phyloP scores from a whole-genome alignment of 2,329 filamentous ascomycete species.

The Calonectria pseudoturangicola region DNA sequence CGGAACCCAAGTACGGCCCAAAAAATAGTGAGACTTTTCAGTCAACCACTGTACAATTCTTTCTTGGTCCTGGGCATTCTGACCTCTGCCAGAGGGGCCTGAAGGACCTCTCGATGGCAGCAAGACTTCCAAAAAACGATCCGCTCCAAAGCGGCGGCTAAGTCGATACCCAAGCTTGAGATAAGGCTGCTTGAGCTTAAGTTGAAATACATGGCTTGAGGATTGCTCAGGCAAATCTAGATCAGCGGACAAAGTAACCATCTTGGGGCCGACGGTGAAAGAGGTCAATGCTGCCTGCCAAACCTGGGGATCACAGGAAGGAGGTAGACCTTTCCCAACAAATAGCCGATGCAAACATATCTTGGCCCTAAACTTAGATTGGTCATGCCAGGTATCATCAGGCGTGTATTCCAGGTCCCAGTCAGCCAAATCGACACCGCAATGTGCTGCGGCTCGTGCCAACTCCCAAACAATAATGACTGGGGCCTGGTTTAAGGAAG shows the following conservation, averaged over 20 bases:
- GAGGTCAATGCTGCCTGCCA: slow-evolving; percentile 67
- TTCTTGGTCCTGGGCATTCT: slow-evolving; percentile 57
- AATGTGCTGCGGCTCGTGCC: slow-evolving; percentile 67
- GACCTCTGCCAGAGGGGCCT: slow-evolving; percentile 54
- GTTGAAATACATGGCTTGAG: slow-evolving; percentile 64
- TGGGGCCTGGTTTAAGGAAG: slow-evolving; percentile 65
- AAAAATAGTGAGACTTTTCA: slow-evolving; percentile 61
- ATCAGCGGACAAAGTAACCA: slow-evolving; percentile 65
- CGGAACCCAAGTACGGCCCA: slow-evolving; percentile 68
- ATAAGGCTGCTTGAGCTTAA: slow-evolving; percentile 69
- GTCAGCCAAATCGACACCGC: slow-evolving; percentile 62
- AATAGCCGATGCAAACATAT: slow-evolving; percentile 65
- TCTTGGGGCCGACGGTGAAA: slow-evolving; percentile 60
- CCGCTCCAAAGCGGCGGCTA: slow-evolving; percentile 72
- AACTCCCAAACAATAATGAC: slow-evolving; percentile 73
- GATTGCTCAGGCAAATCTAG: slow-evolving; percentile 61
- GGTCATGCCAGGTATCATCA: slow-evolving; percentile 64
- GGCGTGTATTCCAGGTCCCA: slow-evolving; percentile 60
- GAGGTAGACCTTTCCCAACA: slow-evolving; percentile 67
- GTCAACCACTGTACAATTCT: slow-evolving; percentile 57
- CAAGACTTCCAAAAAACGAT: slow-evolving; percentile 75
- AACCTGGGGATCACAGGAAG: slow-evolving; percentile 63
- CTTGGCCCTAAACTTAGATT: slow-evolving; percentile 64
- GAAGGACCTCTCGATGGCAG: slow-evolving; percentile 65
- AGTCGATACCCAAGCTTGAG: slow-evolving; percentile 72